These are phyloP conservation scores for Vitis labrusca DNA, from an alignment of 164 flowering plant species.

Conservation along the genomic window DNA sequence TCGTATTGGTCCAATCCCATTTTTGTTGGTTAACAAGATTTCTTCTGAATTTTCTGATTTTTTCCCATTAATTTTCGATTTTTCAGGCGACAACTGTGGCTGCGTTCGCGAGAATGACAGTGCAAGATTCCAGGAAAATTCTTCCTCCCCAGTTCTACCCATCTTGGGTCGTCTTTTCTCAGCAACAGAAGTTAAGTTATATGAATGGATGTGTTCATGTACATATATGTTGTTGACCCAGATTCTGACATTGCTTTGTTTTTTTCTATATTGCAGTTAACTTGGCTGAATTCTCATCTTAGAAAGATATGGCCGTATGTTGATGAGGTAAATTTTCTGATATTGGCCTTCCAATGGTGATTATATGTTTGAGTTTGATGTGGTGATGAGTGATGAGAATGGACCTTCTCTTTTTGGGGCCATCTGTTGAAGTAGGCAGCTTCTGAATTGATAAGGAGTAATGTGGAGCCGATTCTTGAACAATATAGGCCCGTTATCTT, in stretches of 20 bases:
- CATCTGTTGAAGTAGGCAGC: slow-evolving; percentile 65
- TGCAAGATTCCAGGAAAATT: slow-evolving; percentile 57
- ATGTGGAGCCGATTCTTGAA: slow-evolving; percentile 86
- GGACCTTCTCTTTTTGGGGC: neutral
- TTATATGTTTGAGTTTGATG: neutral
- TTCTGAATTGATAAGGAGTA: slow-evolving; percentile 74
- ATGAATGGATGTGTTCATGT: neutral
- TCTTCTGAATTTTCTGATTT: neutral
- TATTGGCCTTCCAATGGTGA: neutral
- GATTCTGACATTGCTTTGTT: neutral
- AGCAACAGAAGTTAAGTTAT: slow-evolving; percentile 48
- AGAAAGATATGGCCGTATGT: slow-evolving; percentile 91
- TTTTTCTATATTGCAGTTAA: slow-evolving; percentile 49
- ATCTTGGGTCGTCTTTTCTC: slow-evolving; percentile 63
- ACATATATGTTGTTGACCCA: neutral
- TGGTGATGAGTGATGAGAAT: neutral
- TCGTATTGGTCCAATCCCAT: neutral
- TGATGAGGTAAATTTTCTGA: slow-evolving; percentile 53
- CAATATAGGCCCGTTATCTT: slow-evolving; percentile 72
- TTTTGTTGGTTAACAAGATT: neutral
- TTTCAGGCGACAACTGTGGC: slow-evolving; percentile 49
- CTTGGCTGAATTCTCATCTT: slow-evolving; percentile 81
- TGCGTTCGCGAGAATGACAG: slow-evolving; percentile 61
- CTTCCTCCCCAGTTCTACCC: slow-evolving; percentile 54
- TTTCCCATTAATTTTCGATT: neutral